Evolutionary conservation across 306 rosid genomes (phyloP).

Genomic region (Vicia sativa): DNA sequence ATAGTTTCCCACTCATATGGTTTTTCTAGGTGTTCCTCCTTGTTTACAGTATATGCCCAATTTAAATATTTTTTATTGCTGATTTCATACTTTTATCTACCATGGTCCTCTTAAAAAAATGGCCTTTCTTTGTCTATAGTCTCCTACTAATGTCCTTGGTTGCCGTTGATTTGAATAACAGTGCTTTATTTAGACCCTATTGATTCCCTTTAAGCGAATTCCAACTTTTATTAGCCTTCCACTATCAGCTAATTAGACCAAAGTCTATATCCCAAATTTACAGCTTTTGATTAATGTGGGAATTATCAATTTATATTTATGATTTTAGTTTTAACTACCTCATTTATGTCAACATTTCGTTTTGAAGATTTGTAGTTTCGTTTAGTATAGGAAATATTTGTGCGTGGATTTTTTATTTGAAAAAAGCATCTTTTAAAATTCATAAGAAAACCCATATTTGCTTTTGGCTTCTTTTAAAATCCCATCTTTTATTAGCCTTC

Average conservation of each 20-base stretch:
- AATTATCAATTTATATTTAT: constrained; percentile 9
- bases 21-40: too few relatives aligned
- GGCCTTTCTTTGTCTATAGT: constrained; percentile 2
- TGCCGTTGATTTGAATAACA: constrained; percentile 3
- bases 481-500: background rate
- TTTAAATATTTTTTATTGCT: constrained; percentile 9
- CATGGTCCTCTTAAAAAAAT: constrained; percentile 21
- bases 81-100: constrained; percentile 5
- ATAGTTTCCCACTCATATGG: too few relatives aligned
- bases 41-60: background rate
- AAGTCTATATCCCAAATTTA: constrained; percentile 17
- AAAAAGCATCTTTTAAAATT: constrained; percentile 18
- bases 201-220: constrained; percentile 8
- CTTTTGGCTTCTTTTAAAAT: background rate
- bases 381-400: constrained; percentile 14
- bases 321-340: background rate
- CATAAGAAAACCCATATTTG: background rate
- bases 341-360: constrained; percentile 14
- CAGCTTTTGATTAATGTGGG: constrained; percentile 7
- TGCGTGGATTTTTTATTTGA: background rate
- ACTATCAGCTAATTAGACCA: constrained; percentile 9
- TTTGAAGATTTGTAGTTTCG: constrained; percentile 12
- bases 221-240: constrained; percentile 7
- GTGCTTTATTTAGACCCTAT: constrained; percentile 2
- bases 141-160: constrained; percentile 10